Evolutionary conservation across 768 basidiomycete species (phyloP).

Genomic region (Saitozyma podzolica): DNA sequence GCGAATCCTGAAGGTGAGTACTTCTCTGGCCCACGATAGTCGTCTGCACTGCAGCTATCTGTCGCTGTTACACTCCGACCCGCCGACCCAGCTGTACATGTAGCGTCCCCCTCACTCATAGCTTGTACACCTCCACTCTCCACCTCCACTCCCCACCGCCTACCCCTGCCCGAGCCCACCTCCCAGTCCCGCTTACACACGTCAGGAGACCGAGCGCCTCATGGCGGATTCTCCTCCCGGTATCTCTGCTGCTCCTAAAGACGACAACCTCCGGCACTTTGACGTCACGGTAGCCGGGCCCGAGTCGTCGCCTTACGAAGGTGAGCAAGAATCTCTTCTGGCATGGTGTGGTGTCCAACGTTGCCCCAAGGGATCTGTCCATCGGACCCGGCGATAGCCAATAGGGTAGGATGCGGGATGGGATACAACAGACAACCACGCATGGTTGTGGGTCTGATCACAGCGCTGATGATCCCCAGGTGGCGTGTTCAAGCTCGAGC

Average conservation of each 20-base stretch:
- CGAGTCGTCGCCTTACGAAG: conserved; percentile 85
- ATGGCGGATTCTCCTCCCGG: conserved; percentile 96
- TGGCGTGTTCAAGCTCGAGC: conserved; percentile 90
- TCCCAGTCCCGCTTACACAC: not conserved
- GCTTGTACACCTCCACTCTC: too few species aligned
- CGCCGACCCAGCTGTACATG: too few species aligned
- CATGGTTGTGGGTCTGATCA: not conserved
- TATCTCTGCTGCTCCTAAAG: conserved; percentile 90
- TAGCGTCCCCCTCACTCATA: too few species aligned
- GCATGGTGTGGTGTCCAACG: not conserved
- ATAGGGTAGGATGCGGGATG: too few species aligned
- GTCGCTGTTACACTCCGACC: too few species aligned
- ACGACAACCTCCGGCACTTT: conserved; percentile 97
- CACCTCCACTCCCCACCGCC: not conserved
- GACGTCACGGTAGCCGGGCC: conserved; percentile 97
- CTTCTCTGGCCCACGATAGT: too few species aligned
- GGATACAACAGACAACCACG: too few species aligned
- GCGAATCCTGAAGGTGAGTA: too few species aligned
- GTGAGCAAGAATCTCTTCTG: conserved; percentile 56
- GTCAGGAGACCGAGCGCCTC: conserved; percentile 92
- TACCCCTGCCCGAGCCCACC: not conserved
- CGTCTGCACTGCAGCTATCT: too few species aligned
- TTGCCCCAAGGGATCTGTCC: not conserved
- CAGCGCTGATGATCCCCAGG: conserved; percentile 56
- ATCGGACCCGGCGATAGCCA: not conserved